Conservation (phyloP, 2,329 filamentous ascomycete genomes). For the Xylariaceae sp. region DNA sequence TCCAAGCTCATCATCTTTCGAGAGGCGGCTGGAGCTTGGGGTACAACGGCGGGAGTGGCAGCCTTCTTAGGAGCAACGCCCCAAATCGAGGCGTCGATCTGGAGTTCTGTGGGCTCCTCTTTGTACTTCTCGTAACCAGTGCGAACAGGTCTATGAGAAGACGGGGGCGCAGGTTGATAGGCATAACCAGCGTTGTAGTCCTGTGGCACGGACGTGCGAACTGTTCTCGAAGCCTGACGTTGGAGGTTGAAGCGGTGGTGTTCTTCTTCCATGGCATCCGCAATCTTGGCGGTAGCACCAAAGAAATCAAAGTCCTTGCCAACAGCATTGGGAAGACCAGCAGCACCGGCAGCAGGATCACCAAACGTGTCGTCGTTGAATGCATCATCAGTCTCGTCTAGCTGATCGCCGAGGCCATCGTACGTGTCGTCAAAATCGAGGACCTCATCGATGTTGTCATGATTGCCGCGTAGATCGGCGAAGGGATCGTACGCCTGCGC, state of each 20-base stretch:
- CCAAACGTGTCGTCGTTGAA: conserved; percentile 97
- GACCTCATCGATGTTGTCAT: conserved; percentile 50
- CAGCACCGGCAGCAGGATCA: conserved; percentile 39
- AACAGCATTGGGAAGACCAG: conserved; percentile 47
- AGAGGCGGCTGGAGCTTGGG: conserved; percentile 28
- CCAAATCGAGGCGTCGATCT: conserved; percentile 93
- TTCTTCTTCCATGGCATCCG: conserved; percentile 84
- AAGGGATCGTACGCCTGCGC: conserved; percentile 81
- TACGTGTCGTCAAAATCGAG: conserved; percentile 94
- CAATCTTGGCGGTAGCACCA: conserved; percentile 81
- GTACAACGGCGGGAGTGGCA: conserved; percentile 27
- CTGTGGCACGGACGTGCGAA: conserved; percentile 33
- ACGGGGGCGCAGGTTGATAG: conserved; percentile 36
- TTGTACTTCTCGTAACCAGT: conserved; percentile 91
- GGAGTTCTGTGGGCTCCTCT: conserved; percentile 79
- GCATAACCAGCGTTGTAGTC: conserved; percentile 31
- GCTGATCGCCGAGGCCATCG: conserved; percentile 83
- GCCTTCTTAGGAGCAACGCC: conserved; percentile 64
- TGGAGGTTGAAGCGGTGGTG: conserved; percentile 77
- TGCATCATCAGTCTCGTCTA: conserved; percentile 86
- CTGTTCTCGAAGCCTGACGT: conserved; percentile 51
- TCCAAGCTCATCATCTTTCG: conserved; percentile 92
- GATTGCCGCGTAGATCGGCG: conserved; percentile 65
- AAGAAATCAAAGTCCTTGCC: conserved; percentile 98
- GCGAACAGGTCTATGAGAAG: conserved; percentile 55